Percentiles rank a stretch among this genome's conserved stretches.
Evolutionary conservation across 345 rosid genomes (phyloP).

Genomic region (Bretschneidera sinensis): DNA sequence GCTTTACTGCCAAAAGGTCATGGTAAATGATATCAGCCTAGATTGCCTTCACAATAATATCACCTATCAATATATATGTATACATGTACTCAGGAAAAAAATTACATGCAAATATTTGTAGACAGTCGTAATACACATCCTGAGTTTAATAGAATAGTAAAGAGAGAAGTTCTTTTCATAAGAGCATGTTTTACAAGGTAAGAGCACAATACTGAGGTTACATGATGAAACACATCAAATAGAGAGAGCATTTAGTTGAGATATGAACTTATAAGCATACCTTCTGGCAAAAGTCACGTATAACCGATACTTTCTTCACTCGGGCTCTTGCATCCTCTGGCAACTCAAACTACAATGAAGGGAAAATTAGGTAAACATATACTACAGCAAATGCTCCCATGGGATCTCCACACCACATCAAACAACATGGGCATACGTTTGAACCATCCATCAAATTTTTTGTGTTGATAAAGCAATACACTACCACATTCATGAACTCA

Average conservation of each 20-base stretch:
- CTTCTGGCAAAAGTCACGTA: constrained; percentile 94
- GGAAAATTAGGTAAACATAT: constrained; percentile 13
- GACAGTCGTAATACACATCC: neutral
- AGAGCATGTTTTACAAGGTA: neutral
- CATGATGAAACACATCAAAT: neutral
- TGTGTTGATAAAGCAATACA: too few relatives aligned
- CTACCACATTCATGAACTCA: too few relatives aligned
- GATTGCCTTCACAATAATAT: too few relatives aligned
- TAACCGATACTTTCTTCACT: constrained; percentile 74
- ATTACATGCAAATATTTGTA: too few relatives aligned
- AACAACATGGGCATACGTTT: neutral
- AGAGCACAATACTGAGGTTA: too few relatives aligned
- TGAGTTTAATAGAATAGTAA: too few relatives aligned
- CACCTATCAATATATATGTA: too few relatives aligned
- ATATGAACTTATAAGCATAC: constrained; percentile 30
- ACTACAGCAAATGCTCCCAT: too few relatives aligned
- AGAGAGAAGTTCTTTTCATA: neutral
- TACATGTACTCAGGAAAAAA: too few relatives aligned
- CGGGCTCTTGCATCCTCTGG: constrained; percentile 64
- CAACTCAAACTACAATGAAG: constrained; percentile 65
- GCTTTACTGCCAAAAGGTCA: too few relatives aligned
- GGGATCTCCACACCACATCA: neutral
- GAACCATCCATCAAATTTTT: too few relatives aligned
- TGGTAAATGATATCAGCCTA: too few relatives aligned
- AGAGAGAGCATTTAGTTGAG: neutral